These are phyloP conservation scores for Noccaea caerulescens DNA, from an alignment of 345 rosid genomes.

Conservation along the genomic window DNA sequence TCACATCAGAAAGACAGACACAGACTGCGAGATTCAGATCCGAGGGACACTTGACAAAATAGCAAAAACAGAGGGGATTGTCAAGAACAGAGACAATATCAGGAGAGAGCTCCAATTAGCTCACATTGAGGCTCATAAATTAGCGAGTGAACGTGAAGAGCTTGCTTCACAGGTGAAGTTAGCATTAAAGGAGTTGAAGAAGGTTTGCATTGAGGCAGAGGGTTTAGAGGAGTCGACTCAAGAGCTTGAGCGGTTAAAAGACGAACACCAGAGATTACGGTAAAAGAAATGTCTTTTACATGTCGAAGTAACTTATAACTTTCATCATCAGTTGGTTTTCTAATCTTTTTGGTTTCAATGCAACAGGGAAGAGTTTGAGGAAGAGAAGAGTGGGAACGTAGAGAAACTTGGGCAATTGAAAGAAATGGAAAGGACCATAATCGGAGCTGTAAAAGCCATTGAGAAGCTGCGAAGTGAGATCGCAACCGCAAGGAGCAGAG, in stretches of 20 bases:
- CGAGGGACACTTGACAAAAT: slow-evolving; percentile 68
- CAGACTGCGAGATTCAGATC: slow-evolving; percentile 79
- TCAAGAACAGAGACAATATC: slow-evolving; percentile 65
- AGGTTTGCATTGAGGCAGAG: slow-evolving; percentile 50
- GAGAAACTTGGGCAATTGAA: slow-evolving; percentile 65
- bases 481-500: slow-evolving; percentile 28
- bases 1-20: slow-evolving; percentile 69
- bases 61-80: slow-evolving; percentile 57
- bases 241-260: slow-evolving; percentile 68
- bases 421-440: slow-evolving; percentile 65
- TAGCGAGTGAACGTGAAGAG: slow-evolving; percentile 67
- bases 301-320: slow-evolving; percentile 20
- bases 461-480: slow-evolving; percentile 65
- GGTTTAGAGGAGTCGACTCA: slow-evolving; percentile 55
- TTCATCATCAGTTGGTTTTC: slow-evolving; percentile 11
- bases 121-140: slow-evolving; percentile 63
- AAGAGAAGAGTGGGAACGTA: slow-evolving; percentile 69
- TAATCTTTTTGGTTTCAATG: slow-evolving; percentile 23
- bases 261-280: slow-evolving; percentile 71
- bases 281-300: slow-evolving; percentile 36
- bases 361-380: slow-evolving; percentile 63
- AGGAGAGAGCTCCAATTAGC: slow-evolving; percentile 73
- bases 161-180: slow-evolving; percentile 58
- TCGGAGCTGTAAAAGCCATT: slow-evolving; percentile 65
- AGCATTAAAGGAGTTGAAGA: slow-evolving; percentile 64